phyloP scores from a whole-genome alignment of 371 early-diverging fungal genomes.

The Mycotypha africana region DNA sequence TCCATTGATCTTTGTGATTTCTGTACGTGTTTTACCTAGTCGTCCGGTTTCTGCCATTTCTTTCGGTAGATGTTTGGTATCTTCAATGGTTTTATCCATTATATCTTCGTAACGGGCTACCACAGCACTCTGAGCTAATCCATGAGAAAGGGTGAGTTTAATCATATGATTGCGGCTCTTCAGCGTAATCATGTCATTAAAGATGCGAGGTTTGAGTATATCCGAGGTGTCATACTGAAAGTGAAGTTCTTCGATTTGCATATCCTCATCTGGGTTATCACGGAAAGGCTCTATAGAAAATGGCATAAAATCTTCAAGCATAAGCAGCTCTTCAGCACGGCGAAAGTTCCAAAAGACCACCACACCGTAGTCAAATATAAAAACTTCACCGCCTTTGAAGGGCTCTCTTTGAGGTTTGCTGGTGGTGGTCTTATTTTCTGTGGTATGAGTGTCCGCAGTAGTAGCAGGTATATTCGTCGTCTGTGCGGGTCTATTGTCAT shows the following conservation, averaged over 20 bases:
- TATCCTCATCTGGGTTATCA: conserved; percentile 57
- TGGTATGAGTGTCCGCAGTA: not conserved
- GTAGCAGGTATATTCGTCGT: not conserved
- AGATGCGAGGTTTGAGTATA: conserved; percentile 56
- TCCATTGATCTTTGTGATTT: conserved; percentile 82
- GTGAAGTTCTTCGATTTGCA: conserved; percentile 91
- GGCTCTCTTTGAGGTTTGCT: conserved; percentile 20
- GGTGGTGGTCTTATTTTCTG: not conserved
- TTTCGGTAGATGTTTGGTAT: conserved; percentile 46
- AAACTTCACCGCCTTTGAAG: conserved; percentile 68
- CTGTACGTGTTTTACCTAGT: conserved; percentile 49
- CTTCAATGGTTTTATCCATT: conserved; percentile 65
- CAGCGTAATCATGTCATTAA: conserved; percentile 71
- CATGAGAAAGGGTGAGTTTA: conserved; percentile 70
- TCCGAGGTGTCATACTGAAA: conserved; percentile 75
- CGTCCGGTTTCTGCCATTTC: conserved; percentile 48
- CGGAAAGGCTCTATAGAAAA: conserved; percentile 41
- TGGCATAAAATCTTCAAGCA: conserved; percentile 67
- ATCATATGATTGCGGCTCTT: conserved; percentile 73
- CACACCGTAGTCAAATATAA: conserved; percentile 92
- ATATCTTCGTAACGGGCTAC: conserved; percentile 65
- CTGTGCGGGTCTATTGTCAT: not conserved
- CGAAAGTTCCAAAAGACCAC: conserved; percentile 94
- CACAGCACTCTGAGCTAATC: conserved; percentile 65
- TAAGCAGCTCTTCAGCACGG: conserved; percentile 74